These are phyloP conservation scores for Histomonas meleagridis DNA, from an alignment of 208 protist species.

Conservation along the genomic window DNA sequence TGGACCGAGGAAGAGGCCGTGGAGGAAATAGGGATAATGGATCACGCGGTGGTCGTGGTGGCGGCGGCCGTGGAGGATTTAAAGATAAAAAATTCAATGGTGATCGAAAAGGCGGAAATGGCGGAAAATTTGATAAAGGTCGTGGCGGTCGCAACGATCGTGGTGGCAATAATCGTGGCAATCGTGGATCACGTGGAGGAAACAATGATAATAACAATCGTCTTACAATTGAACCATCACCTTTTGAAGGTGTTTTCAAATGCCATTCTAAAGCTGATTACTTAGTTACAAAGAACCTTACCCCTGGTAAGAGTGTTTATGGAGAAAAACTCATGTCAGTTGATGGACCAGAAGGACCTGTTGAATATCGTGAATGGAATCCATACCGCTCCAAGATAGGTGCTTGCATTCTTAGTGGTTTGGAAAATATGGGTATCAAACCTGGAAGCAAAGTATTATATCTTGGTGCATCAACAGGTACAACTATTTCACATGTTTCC, in stretches of 20 bases:
- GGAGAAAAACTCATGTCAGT: slow-evolving; percentile 70
- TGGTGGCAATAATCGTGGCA: not conserved
- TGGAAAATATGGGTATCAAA: slow-evolving; percentile 92
- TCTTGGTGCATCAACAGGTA: slow-evolving; percentile 98
- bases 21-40: not conserved
- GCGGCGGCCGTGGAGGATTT: slow-evolving; percentile 41
- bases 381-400: slow-evolving; percentile 98
- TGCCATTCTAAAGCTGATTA: slow-evolving; percentile 90
- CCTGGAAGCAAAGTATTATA: slow-evolving; percentile 97
- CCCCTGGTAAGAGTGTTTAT: slow-evolving; percentile 94
- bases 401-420: slow-evolving; percentile 87
- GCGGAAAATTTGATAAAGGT: slow-evolving; percentile 38
- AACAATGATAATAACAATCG: slow-evolving; percentile 64
- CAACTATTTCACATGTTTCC: slow-evolving; percentile 97
- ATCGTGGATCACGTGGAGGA: slow-evolving; percentile 51
- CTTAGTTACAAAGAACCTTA: slow-evolving; percentile 89
- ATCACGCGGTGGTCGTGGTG: not conserved
- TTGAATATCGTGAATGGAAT: slow-evolving; percentile 99
- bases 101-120: slow-evolving; percentile 53
- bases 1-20: no score
- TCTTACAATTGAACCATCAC: slow-evolving; percentile 87
- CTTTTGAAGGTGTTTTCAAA: slow-evolving; percentile 90
- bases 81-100: slow-evolving; percentile 48
- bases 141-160: slow-evolving; percentile 21
- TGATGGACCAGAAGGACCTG: slow-evolving; percentile 55